Base-by-base conservation (phyloP, 345 rosid species). In the Eucalyptus cloeziana region DNA sequence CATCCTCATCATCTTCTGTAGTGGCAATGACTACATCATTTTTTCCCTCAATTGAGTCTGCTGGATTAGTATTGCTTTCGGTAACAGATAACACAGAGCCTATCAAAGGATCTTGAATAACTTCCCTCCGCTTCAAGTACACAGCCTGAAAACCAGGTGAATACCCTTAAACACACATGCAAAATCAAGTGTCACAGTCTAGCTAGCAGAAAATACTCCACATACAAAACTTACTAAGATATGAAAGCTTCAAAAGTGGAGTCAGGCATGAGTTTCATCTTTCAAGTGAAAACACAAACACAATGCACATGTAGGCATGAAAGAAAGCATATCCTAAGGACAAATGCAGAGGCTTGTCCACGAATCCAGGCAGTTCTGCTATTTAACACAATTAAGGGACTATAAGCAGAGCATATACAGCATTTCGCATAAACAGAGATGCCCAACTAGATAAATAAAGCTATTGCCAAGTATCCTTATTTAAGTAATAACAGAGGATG, bases 121-220 rank as follows among this genome's bases (percentile, higher is more conserved):
- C 85, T 88, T 92, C 94, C 92, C 93, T 94, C 90, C 92, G 93
- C 91, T 95, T 95, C 87, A 97, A 93, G 93, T 96, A 96, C 89
- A 96, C 99, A 56, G 95, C 97, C 99, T 97, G 93, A 89, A 89
- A 89, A 91, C 56, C 87, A 89, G 89, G 89, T 49, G 62, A 85
- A 88, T 81, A 88, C 67, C 85, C 81, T 86, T 49, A 43, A 86
- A 71, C 50, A 31, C 33, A 49, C 85, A 45, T 64, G 47, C 88
- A 86, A 86, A 86, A 43, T 86, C 83, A 76, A 76, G 47, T 76
- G 47, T 76, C 83, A 76, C 47, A 37, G 83, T 37, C 83, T 76
- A 76, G 83, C 83, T 37, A 76, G 83, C 47, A 40, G 83, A 76
- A 76, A 37, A 76, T 76, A 76, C 83, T 76, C 45, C 45, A 76